Percentiles rank a stretch among this genome's conserved stretches.
phyloP scores from a whole-genome alignment of 2,329 filamentous ascomycete species.

The Furcasterigmium sp. region DNA sequence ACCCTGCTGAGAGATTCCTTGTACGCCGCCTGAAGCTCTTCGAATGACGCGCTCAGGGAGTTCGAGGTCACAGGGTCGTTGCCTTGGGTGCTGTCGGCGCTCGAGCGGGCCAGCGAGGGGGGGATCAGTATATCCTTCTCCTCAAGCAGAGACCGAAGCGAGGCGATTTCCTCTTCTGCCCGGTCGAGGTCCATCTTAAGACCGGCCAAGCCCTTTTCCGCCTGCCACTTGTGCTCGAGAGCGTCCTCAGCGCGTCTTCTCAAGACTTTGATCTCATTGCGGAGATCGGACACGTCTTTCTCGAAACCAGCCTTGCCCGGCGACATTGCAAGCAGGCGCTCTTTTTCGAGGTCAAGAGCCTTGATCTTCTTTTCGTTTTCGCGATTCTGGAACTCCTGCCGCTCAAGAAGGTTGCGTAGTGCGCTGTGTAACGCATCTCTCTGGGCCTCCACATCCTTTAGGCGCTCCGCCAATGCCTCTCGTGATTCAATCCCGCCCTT shows the following conservation, averaged over 20 bases:
- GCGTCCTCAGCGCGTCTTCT: conserved; percentile 88
- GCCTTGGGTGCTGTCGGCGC: conserved; percentile 23
- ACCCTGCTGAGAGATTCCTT: conserved; percentile 61
- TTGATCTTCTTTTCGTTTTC: conserved; percentile 79
- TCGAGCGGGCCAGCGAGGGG: conserved; percentile 35
- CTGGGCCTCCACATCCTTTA: conserved; percentile 92
- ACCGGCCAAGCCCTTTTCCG: conserved; percentile 81
- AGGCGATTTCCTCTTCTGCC: conserved; percentile 85
- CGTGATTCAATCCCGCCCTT: conserved; percentile 49
- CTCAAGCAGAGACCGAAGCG: conserved; percentile 70
- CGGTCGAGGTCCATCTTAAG: conserved; percentile 96
- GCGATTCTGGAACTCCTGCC: conserved; percentile 78
- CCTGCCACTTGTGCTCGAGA: conserved; percentile 92
- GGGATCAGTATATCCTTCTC: conserved; percentile 79
- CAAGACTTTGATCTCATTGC: conserved; percentile 78
- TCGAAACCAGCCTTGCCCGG: conserved; percentile 77
- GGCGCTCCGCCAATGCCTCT: conserved; percentile 68
- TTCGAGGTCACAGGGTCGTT: conserved; percentile 55
- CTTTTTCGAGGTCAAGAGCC: conserved; percentile 71
- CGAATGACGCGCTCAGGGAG: conserved; percentile 68
- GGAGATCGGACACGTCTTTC: conserved; percentile 71
- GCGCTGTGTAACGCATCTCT: conserved; percentile 87
- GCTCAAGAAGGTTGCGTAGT: conserved; percentile 76
- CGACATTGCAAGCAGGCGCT: conserved; percentile 62
- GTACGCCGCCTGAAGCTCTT: conserved; percentile 70